Evolutionary conservation across 495 filamentous ascomycete species (phyloP).

Genomic region (Penicillium goetzii): DNA sequence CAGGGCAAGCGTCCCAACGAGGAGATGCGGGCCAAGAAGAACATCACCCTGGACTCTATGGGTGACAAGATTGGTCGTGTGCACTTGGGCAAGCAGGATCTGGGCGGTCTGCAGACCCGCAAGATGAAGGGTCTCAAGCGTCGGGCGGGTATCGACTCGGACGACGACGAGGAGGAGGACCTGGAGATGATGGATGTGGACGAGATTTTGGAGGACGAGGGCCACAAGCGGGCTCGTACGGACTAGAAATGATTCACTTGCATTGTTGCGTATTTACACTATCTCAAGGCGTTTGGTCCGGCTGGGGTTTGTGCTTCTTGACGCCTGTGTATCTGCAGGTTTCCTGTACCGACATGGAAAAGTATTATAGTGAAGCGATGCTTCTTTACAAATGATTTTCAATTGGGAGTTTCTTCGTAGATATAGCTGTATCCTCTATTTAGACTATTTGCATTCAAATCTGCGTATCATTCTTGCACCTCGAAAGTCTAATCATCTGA

Average conservation of each 20-base stretch:
- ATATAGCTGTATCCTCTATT: not conserved
- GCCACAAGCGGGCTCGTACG: constrained; percentile 43
- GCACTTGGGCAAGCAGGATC: constrained; percentile 89
- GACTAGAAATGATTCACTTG: constrained; percentile 36
- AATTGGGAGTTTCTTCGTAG: not conserved
- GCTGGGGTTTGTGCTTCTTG: constrained; percentile 34
- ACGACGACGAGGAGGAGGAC: constrained; percentile 39
- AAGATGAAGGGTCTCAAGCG: constrained; percentile 99
- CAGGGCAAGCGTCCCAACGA: constrained; percentile 69
- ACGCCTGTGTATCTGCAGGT: constrained; percentile 24
- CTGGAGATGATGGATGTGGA: constrained; percentile 48
- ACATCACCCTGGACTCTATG: constrained; percentile 84
- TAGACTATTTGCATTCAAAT: not conserved
- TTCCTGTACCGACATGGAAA: constrained; percentile 33
- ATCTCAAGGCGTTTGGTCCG: constrained; percentile 38
- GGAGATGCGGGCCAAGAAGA: constrained; percentile 80
- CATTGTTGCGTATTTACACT: constrained; percentile 32
- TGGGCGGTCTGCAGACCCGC: constrained; percentile 83
- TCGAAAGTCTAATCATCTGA: not conserved
- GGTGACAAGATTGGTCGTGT: constrained; percentile 96
- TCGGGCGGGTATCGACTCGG: constrained; percentile 58
- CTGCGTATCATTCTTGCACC: not conserved
- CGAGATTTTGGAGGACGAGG: constrained; percentile 46
- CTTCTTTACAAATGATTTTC: constrained; percentile 6
- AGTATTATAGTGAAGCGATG: constrained; percentile 29